These are phyloP conservation scores for Lasiosphaeriaceae sp. DNA, from an alignment of 495 filamentous ascomycete species.

Conservation along the genomic window DNA sequence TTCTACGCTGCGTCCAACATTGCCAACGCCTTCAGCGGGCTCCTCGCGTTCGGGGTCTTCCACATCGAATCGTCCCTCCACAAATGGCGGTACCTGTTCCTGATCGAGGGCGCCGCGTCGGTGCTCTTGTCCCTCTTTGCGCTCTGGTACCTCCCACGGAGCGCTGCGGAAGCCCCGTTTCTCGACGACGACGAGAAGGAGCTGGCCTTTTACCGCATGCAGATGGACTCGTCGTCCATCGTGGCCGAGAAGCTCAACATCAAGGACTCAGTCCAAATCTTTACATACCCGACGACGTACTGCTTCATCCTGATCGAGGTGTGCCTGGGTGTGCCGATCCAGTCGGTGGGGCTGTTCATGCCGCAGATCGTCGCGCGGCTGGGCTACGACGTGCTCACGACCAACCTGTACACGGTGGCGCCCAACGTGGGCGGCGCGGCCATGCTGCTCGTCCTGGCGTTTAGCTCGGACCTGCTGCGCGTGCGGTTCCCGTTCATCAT, in stretches of 20 bases:
- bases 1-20: conserved; percentile 78
- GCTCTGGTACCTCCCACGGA: conserved; percentile 64
- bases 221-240: conserved; percentile 65
- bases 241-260: conserved; percentile 69
- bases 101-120: conserved; percentile 66
- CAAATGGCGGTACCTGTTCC: conserved; percentile 72
- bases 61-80: conserved; percentile 55
- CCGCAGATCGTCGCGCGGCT: conserved; percentile 68
- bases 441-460: conserved; percentile 66
- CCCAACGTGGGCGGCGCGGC: conserved; percentile 66
- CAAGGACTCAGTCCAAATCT: conserved; percentile 58
- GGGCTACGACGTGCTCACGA: conserved; percentile 61
- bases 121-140: conserved; percentile 62
- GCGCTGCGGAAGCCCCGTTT: conserved; percentile 60
- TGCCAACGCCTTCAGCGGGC: conserved; percentile 68
- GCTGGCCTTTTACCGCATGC: conserved; percentile 69
- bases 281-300: conserved; percentile 60
- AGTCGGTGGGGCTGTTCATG: conserved; percentile 66
- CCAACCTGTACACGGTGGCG: conserved; percentile 74
- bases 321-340: conserved; percentile 72
- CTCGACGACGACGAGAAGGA: conserved; percentile 61
- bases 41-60: conserved; percentile 73
- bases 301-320: conserved; percentile 65
- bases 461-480: conserved; percentile 59
- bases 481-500: conserved; percentile 71